Evolutionary conservation across 1,139 yeast genomes (phyloP).

Genomic region (Blastobotrys capitulatus): DNA sequence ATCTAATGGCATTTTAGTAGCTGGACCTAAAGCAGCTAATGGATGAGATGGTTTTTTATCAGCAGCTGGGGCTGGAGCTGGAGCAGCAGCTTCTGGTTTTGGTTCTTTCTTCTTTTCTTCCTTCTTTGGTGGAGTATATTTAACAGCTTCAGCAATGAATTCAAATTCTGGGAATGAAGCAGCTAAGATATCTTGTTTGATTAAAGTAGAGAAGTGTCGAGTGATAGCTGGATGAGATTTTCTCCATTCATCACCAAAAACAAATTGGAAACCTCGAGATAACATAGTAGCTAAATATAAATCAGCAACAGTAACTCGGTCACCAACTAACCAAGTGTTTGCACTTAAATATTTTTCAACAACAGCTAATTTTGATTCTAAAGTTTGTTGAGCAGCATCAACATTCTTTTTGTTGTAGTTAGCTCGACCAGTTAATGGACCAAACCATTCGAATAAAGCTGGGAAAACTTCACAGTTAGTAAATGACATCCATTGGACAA

Average conservation of each 20-base stretch:
- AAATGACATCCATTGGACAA: conserved; percentile 79
- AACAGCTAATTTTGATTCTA: conserved; percentile 39
- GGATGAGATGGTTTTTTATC: conserved; percentile 81
- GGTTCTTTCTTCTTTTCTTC: conserved; percentile 41
- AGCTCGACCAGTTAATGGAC: conserved; percentile 44
- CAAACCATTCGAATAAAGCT: conserved; percentile 36
- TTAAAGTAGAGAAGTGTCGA: conserved; percentile 84
- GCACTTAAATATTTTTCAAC: conserved; percentile 43
- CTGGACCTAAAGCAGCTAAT: conserved; percentile 72
- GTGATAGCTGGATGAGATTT: conserved; percentile 62
- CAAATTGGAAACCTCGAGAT: conserved; percentile 57
- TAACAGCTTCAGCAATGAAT: conserved; percentile 61
- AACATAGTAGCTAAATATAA: conserved; percentile 55
- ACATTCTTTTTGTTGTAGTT: conserved; percentile 80
- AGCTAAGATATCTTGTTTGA: conserved; percentile 50
- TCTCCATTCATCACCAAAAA: conserved; percentile 79
- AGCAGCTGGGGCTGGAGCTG: conserved; percentile 37
- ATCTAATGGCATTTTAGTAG: conserved; percentile 61
- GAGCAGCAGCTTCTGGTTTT: conserved; percentile 28
- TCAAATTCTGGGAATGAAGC: conserved; percentile 39
- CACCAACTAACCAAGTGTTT: conserved; percentile 88
- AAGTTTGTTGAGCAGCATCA: conserved; percentile 46
- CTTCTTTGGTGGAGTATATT: conserved; percentile 75
- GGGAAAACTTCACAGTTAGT: conserved; percentile 64
- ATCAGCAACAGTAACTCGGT: conserved; percentile 84